These are phyloP conservation scores for Candolleomyces eurysporus DNA, from an alignment of 768 basidiomycete genomes.

Conservation along the genomic window DNA sequence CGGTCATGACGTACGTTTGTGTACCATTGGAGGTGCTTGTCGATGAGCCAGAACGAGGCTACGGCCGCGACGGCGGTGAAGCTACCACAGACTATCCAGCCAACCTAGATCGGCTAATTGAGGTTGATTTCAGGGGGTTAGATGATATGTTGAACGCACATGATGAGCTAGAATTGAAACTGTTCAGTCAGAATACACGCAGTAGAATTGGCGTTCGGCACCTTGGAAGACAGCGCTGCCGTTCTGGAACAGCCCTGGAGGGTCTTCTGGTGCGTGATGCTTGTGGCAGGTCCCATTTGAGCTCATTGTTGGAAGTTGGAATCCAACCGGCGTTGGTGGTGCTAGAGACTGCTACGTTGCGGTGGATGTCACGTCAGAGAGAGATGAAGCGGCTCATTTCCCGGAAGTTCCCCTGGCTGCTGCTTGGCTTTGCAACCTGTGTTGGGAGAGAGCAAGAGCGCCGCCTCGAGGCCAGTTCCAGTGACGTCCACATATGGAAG, in stretches of 20 bases:
- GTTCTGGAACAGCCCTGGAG: conserved; percentile 59
- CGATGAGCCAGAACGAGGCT: conserved; percentile 72
- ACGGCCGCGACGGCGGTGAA: conserved; percentile 56
- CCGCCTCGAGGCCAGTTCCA: not conserved
- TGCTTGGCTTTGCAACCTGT: not conserved
- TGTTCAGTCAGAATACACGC: not conserved
- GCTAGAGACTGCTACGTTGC: not conserved
- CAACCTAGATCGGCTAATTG: conserved; percentile 42
- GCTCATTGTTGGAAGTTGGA: not conserved
- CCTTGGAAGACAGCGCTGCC: conserved; percentile 63
- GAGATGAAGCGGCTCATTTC: not conserved
- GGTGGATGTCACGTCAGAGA: not conserved
- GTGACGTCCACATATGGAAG: conserved; percentile 5
- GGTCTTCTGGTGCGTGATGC: conserved; percentile 34
- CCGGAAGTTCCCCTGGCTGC: not conserved
- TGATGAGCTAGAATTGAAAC: conserved; percentile 45
- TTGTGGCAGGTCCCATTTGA: conserved; percentile 31
- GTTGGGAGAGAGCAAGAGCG: not conserved
- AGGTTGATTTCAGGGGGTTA: not conserved
- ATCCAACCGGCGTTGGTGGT: not conserved
- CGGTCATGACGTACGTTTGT: conserved; percentile 49
- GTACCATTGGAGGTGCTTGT: conserved; percentile 71
- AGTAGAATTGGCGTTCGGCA: conserved; percentile 23
- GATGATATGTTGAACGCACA: conserved; percentile 31
- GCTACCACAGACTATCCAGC: conserved; percentile 64